Percentiles rank a stretch among this genome's conserved stretches.
phyloP scores from a whole-genome alignment of 176 grass and related monocot species.

The Cenchrus americanus region DNA sequence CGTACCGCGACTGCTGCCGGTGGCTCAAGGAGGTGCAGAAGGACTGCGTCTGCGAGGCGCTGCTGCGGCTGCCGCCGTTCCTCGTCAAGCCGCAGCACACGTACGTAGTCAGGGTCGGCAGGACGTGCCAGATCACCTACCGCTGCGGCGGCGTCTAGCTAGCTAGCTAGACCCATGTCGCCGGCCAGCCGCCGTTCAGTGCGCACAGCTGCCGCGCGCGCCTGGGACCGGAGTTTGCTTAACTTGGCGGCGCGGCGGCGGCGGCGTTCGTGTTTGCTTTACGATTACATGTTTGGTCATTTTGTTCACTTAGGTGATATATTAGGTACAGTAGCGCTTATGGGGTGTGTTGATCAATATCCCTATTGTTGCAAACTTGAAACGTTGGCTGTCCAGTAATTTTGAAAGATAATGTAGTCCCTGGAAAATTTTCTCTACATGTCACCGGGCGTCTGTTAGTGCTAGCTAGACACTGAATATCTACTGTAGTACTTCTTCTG shows the following conservation, averaged over 20 bases:
- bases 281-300: slow-evolving; percentile 29
- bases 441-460: not conserved
- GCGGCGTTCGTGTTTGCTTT: slow-evolving; percentile 14
- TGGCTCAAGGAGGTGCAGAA: slow-evolving; percentile 85
- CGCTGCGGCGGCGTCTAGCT: slow-evolving; percentile 62
- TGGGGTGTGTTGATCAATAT: not conserved
- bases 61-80: slow-evolving; percentile 75
- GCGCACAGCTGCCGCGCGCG: not conserved
- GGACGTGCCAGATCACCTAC: slow-evolving; percentile 63
- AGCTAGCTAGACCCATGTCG: slow-evolving; percentile 1
- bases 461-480: no score
- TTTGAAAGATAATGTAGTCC: slow-evolving; percentile 23
- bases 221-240: slow-evolving; percentile 1
- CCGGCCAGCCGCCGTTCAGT: not conserved
- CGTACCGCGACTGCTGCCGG: slow-evolving; percentile 73
- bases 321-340: slow-evolving; percentile 20
- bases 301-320: slow-evolving; percentile 38
- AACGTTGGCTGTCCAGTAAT: slow-evolving; percentile 10
- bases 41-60: slow-evolving; percentile 76
- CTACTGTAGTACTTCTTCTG: no score
- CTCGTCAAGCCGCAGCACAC: slow-evolving; percentile 79
- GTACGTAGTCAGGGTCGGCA: slow-evolving; percentile 65
- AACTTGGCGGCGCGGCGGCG: not conserved
- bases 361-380: not conserved
- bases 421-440: slow-evolving; percentile 28